Evolutionary conservation across 2,329 filamentous ascomycete genomes (phyloP).

Genomic region (Fusarium torreyae): DNA sequence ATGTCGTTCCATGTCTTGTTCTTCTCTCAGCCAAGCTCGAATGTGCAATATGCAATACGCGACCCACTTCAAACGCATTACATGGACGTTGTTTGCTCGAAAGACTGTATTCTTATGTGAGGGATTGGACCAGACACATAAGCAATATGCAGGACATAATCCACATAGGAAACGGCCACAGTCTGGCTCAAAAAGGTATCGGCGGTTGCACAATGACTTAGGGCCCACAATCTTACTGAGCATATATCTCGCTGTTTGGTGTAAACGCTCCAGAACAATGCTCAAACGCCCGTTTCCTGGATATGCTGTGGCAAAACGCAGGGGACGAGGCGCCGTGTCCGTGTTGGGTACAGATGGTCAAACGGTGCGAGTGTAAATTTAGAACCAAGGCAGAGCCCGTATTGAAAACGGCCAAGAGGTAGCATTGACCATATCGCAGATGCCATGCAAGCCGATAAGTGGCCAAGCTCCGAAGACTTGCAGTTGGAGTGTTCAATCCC

Average conservation of each 20-base stretch:
- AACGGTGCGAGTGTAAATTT: conserved; percentile 42
- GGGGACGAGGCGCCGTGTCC: conserved; percentile 5
- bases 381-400: conserved; percentile 29
- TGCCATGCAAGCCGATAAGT: conserved; percentile 29
- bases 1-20: conserved; percentile 1
- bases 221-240: conserved; percentile 17
- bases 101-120: conserved; percentile 4
- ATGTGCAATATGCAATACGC: conserved; percentile 6
- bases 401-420: conserved; percentile 28
- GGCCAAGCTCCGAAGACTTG: conserved; percentile 22
- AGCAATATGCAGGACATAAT: conserved; percentile 13
- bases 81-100: conserved; percentile 21
- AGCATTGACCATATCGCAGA: conserved; percentile 13
- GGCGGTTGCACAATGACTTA: conserved; percentile 19
- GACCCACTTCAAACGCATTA: conserved; percentile 21
- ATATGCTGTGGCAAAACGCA: conserved; percentile 26
- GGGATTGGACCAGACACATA: conserved; percentile 11
- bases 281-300: conserved; percentile 11
- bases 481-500: conserved; percentile 11
- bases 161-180: conserved; percentile 13
- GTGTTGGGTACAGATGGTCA: conserved; percentile 8
- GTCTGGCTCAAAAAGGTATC: conserved; percentile 11
- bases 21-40: conserved; percentile 13
- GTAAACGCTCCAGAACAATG: neutral
- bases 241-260: conserved; percentile 4